phyloP scores from a whole-genome alignment of 2,329 filamentous ascomycete species.

The Bipolaris cookei region DNA sequence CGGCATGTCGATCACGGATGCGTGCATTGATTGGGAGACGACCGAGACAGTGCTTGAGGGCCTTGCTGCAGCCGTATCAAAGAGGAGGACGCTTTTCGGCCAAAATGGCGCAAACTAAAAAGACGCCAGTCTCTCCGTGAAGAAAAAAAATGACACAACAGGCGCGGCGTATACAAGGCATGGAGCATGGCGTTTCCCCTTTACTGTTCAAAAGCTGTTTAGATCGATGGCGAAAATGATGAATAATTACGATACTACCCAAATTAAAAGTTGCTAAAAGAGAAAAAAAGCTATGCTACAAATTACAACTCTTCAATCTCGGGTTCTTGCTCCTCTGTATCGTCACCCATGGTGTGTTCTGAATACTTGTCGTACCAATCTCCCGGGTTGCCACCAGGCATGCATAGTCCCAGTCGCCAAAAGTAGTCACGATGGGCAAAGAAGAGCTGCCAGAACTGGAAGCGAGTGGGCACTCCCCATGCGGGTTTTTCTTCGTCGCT shows the following conservation, averaged over 20 bases:
- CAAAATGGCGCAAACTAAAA: conserved; percentile 39
- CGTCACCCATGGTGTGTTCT: conserved; percentile 20
- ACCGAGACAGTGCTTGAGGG: conserved; percentile 78
- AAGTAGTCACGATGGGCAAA: conserved; percentile 98
- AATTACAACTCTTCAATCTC: conserved; percentile 29
- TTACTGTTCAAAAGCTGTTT: neutral
- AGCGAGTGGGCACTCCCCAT: conserved; percentile 60
- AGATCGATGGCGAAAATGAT: neutral
- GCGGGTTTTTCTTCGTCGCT: conserved; percentile 45
- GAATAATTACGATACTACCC: neutral
- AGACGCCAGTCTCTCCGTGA: neutral
- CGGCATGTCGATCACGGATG: conserved; percentile 96
- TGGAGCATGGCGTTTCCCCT: conserved; percentile 9
- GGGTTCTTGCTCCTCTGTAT: conserved; percentile 18
- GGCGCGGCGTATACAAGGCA: conserved; percentile 10
- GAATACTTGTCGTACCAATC: conserved; percentile 65
- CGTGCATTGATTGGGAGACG: conserved; percentile 93
- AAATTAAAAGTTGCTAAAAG: neutral
- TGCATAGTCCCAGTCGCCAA: conserved; percentile 87
- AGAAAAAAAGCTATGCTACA: neutral
- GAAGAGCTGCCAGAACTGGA: conserved; percentile 87
- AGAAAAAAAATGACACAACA: neutral
- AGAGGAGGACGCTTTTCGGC: conserved; percentile 64
- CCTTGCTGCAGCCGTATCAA: conserved; percentile 80
- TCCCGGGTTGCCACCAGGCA: conserved; percentile 76